phyloP scores from a whole-genome alignment of 306 rosid genomes.

The Prinsepia uniflora region DNA sequence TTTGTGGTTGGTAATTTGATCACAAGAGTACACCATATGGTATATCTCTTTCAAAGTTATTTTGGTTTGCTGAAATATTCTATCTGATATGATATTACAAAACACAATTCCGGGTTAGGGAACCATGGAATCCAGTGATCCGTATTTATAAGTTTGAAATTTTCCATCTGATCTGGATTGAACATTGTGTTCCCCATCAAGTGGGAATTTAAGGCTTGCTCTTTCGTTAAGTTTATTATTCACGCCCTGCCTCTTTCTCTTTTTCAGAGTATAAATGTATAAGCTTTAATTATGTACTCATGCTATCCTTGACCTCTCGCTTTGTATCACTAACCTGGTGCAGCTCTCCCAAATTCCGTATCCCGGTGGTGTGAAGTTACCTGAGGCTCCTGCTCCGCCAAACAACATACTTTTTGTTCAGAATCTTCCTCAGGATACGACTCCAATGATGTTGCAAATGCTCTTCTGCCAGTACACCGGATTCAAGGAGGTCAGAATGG shows the following conservation, averaged over 20 bases:
- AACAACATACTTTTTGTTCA: constrained; percentile 89
- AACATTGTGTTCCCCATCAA: neutral
- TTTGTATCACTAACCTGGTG: constrained; percentile 26
- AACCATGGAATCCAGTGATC: neutral
- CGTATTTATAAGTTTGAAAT: neutral
- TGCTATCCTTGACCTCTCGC: constrained; percentile 14
- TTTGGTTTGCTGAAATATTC: neutral
- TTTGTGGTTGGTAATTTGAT: neutral
- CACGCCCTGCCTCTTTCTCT: neutral
- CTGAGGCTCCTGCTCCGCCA: constrained; percentile 99
- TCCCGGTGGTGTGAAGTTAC: constrained; percentile 80
- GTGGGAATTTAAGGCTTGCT: neutral
- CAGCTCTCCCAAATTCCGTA: constrained; percentile 68
- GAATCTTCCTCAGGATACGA: constrained; percentile 85
- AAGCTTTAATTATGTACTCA: neutral
- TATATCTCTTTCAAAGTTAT: neutral
- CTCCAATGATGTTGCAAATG: constrained; percentile 98
- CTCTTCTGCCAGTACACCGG: constrained; percentile 89
- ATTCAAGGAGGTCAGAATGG: constrained; percentile 98
- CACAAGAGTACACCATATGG: neutral
- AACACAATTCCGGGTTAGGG: neutral
- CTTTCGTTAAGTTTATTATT: neutral
- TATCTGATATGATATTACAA: neutral
- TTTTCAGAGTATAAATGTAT: neutral
- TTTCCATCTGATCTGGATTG: neutral